These are phyloP conservation scores for Chlorella variabilis DNA, from an alignment of 163 green algal species.

Conservation along the genomic window DNA sequence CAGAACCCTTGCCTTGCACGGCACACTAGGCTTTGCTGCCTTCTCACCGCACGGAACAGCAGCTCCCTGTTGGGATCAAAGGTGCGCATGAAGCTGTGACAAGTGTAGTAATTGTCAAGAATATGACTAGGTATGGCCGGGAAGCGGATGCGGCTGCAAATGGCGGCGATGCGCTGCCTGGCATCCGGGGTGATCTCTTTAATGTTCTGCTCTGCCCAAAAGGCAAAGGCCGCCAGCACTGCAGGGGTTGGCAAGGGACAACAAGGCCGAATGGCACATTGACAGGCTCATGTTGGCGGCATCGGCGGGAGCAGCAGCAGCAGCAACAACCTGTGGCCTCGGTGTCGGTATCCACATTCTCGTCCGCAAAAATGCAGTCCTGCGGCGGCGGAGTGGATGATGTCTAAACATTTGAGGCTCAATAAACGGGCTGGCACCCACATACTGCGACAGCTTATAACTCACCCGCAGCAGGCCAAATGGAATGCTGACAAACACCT, in stretches of 20 bases:
- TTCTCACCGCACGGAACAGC: slow-evolving; percentile 2
- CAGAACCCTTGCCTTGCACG: slow-evolving; percentile 8
- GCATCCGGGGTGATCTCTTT: no score
- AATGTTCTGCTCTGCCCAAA: neutral
- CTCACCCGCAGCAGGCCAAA: slow-evolving; percentile 11
- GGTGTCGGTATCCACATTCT: neutral
- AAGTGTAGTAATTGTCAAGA: neutral
- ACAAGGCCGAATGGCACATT: no score
- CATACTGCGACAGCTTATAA: neutral
- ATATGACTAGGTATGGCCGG: neutral
- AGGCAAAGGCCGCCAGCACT: slow-evolving; percentile 6
- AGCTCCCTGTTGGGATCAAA: slow-evolving; percentile 2
- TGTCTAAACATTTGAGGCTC: no score
- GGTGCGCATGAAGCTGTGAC: neutral
- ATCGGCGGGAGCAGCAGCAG: neutral
- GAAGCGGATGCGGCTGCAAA: neutral
- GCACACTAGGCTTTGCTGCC: no score
- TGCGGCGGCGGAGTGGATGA: neutral
- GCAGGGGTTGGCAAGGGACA: no score
- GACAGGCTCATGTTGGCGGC: neutral
- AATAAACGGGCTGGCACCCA: neutral
- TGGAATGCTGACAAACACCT: neutral
- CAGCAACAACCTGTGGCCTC: neutral
- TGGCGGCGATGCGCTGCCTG: neutral
- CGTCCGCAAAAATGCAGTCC: slow-evolving; percentile 6